Evolutionary conservation across 2,329 filamentous ascomycete genomes (phyloP).

Genomic region (Stagonosporopsis chrysanthemi): DNA sequence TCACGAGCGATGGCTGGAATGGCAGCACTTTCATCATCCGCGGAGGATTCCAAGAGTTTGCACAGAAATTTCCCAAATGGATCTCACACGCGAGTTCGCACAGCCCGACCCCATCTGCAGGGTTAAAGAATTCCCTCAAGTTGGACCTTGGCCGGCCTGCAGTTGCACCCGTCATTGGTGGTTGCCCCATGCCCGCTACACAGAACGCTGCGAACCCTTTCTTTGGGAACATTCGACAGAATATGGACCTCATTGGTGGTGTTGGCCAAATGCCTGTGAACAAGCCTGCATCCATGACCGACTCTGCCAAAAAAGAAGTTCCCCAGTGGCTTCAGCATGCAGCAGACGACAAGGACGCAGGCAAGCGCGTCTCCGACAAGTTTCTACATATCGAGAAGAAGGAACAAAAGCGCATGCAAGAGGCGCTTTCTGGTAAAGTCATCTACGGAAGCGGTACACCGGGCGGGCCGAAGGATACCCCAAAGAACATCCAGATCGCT

Average conservation of each 20-base stretch:
- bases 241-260: slow-evolving; percentile 92
- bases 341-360: slow-evolving; percentile 71
- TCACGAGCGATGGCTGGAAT: slow-evolving; percentile 80
- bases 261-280: slow-evolving; percentile 80
- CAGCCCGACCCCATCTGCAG: slow-evolving; percentile 30
- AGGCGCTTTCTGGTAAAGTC: slow-evolving; percentile 71
- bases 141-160: slow-evolving; percentile 51
- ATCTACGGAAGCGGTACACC: slow-evolving; percentile 58
- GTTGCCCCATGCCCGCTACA: slow-evolving; percentile 78
- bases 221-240: slow-evolving; percentile 95
- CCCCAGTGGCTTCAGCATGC: slow-evolving; percentile 81
- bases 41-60: slow-evolving; percentile 82
- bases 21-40: slow-evolving; percentile 78
- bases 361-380: slow-evolving; percentile 80
- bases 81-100: slow-evolving; percentile 56
- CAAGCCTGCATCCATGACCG: slow-evolving; percentile 61
- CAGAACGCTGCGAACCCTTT: slow-evolving; percentile 82
- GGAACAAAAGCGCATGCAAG: slow-evolving; percentile 92
- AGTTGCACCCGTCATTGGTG: slow-evolving; percentile 83
- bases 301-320: slow-evolving; percentile 60
- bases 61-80: slow-evolving; percentile 68
- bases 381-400: slow-evolving; percentile 84
- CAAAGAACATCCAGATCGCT: slow-evolving; percentile 73
- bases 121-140: slow-evolving; percentile 33
- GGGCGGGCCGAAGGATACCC: slow-evolving; percentile 45